Evolutionary conservation across 768 basidiomycete species (phyloP).

Genomic region (Leccinum variicolor): DNA sequence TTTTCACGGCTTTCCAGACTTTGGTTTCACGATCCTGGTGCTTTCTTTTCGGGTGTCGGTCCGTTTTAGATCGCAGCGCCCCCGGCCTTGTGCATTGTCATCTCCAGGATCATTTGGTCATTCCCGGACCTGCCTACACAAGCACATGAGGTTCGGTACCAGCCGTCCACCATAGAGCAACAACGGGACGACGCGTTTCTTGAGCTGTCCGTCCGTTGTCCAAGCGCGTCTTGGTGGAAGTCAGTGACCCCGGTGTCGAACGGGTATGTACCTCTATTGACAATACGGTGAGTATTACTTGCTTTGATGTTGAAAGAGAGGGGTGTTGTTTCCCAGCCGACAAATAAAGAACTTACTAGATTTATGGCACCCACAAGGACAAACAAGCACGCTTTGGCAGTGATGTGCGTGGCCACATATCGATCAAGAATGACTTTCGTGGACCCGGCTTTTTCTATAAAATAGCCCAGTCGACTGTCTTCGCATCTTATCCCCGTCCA

Average conservation of each 20-base stretch:
- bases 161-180: slow-evolving; percentile 1
- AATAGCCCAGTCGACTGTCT: slow-evolving; percentile 3
- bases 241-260: neutral
- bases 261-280: neutral
- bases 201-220: neutral
- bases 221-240: neutral
- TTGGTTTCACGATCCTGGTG: too few species aligned
- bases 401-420: slow-evolving; percentile 22
- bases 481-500: neutral
- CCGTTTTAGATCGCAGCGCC: neutral
- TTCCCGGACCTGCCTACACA: neutral
- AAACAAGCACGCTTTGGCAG: slow-evolving; percentile 40
- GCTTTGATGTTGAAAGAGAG: slow-evolving; percentile 5
- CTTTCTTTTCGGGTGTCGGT: neutral
- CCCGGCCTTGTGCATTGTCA: neutral
- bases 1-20: too few species aligned
- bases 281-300: neutral
- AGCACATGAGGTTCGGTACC: neutral
- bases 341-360: slow-evolving; percentile 26
- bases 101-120: neutral
- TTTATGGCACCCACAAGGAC: slow-evolving; percentile 42
- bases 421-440: slow-evolving; percentile 35
- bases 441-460: slow-evolving; percentile 21
- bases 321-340: slow-evolving; percentile 24
- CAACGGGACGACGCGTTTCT: slow-evolving; percentile 1